Percentiles rank a stretch among this genome's conserved stretches.
These are phyloP conservation scores for Luffa aegyptiaca DNA, from an alignment of 306 rosid genomes.

Conservation along the genomic window DNA sequence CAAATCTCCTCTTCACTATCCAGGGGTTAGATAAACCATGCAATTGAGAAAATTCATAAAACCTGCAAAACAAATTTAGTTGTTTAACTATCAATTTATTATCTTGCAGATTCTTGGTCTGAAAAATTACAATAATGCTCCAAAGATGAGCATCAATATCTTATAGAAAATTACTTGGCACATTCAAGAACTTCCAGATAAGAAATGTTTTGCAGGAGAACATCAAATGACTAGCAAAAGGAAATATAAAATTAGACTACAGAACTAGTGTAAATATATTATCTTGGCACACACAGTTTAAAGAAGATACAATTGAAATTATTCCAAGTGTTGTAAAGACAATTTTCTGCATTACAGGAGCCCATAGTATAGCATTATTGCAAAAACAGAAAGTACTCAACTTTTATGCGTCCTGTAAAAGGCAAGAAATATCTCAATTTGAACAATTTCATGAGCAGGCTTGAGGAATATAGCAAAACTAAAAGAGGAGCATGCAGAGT, in stretches of 20 bases:
- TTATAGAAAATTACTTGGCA: not conserved
- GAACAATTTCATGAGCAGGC: not conserved
- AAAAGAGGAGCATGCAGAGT: not conserved
- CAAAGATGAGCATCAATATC: not conserved
- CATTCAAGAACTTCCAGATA: not conserved
- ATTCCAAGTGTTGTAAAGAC: not conserved
- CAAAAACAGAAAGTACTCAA: not conserved
- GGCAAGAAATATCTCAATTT: not conserved
- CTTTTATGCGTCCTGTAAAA: not conserved
- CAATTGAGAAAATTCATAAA: constrained; percentile 11
- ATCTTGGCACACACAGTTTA: not conserved
- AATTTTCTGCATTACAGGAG: not conserved
- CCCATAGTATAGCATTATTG: not conserved
- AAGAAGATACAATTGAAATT: not conserved
- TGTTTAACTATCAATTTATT: not conserved
- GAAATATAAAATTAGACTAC: not conserved
- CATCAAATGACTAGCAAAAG: not conserved
- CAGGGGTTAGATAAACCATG: constrained; percentile 12
- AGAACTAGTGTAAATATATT: not conserved
- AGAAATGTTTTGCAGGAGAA: not conserved
- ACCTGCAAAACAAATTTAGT: constrained; percentile 18
- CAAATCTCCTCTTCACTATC: not conserved
- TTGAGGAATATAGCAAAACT: not conserved
- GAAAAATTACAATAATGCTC: constrained; percentile 1
- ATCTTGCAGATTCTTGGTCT: not conserved